Evolutionary conservation across 179 eudicot species (phyloP), one percentile per base, ranked within the genome.

Genomic region (Carnegiea gigantea): DNA sequence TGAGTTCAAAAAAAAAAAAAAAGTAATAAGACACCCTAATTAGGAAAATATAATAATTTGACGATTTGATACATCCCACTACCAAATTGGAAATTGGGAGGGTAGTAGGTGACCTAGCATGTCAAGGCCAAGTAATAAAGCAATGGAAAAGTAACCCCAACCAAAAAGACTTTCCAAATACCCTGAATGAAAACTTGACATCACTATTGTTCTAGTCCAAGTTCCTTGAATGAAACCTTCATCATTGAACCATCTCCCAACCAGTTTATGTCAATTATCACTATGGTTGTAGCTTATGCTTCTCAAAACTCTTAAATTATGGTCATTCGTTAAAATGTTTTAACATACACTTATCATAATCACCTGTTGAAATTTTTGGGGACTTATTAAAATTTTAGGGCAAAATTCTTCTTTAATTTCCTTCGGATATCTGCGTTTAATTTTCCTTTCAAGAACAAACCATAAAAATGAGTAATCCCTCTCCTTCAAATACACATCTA

Each of bases 81-180:
- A 79, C 62, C 1, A 26, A n/a, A 71, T 23, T 36, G 21, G 59
- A 33, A 36, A 33, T 49, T 79, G 54, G 77, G 82, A 79, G 77
- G 33, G 57, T 33, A 72, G 51, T 38, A 65, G 82, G 82, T 80
- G 77, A 23, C 59, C 44, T 72, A 71, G 70, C 70, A 54, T 57
- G 53, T n/a, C 67, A 72, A 64, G 5, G 11, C 65, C 20, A 64
- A 73, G 33, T 9, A 79, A 1, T 62, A 65, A 73, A 70, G 70
- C 18, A 79, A 21, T 15, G 20, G 71, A 71, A 36, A 15, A n/a
- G 51, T 17, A 70, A 15, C 4, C 44, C 44, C 14, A 70, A 48
- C 46, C 15, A 48, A 46, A 68, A 78, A 48, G 59, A 68, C 30
- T 4, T 15, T 71, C 77, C 59, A 80, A 57, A 59, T 80, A 1